Percentiles rank a stretch among this genome's conserved stretches.
These are phyloP conservation scores for Cucurbita moschata DNA, from an alignment of 306 rosid genomes.

Conservation along the genomic window DNA sequence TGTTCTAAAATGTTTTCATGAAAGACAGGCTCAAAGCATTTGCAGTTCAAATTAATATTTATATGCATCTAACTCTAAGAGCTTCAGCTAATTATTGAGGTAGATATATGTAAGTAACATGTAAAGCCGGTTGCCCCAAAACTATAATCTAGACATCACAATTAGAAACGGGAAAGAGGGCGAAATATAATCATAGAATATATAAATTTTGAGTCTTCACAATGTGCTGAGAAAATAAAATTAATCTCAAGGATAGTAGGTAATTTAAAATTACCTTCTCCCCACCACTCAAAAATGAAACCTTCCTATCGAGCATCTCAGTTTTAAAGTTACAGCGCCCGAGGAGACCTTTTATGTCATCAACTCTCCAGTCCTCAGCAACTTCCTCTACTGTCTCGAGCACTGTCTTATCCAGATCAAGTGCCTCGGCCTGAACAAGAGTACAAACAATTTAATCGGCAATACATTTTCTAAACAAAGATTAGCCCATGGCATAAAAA, in stretches of 20 bases:
- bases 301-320: slow-evolving; percentile 92
- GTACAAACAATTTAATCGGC: slow-evolving; percentile 10
- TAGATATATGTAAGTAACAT: background rate
- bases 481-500: background rate
- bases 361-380: slow-evolving; percentile 89
- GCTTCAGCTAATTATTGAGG: background rate
- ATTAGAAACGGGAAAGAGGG: too few relatives aligned
- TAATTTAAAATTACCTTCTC: slow-evolving; percentile 61
- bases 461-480: background rate
- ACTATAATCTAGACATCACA: background rate
- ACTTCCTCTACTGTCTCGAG: slow-evolving; percentile 86
- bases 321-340: slow-evolving; percentile 97
- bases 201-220: background rate
- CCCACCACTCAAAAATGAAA: slow-evolving; percentile 89
- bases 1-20: too few relatives aligned
- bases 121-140: background rate
- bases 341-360: slow-evolving; percentile 93
- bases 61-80: background rate
- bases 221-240: background rate
- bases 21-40: too few relatives aligned
- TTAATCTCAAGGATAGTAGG: background rate
- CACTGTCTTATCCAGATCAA: slow-evolving; percentile 84
- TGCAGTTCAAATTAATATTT: too few relatives aligned
- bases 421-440: slow-evolving; percentile 78
- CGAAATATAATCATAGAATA: background rate